These are phyloP conservation scores for Arachis stenosperma DNA, from an alignment of 306 rosid species.

Conservation along the genomic window DNA sequence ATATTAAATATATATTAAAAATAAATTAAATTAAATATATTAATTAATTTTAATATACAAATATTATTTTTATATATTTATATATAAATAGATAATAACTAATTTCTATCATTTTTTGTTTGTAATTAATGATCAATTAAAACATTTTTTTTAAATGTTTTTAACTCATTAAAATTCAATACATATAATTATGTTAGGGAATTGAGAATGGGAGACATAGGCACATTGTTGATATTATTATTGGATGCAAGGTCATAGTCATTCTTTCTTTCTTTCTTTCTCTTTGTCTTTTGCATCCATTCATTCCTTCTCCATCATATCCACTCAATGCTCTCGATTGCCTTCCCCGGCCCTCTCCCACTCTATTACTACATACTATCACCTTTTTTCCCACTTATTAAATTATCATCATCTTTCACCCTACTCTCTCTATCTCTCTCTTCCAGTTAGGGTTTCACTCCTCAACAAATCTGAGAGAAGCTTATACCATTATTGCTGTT, in stretches of 20 bases:
- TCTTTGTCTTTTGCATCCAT: slow-evolving; percentile 91
- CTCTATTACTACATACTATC: slow-evolving; percentile 14
- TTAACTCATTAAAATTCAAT: too few species aligned
- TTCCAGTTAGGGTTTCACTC: slow-evolving; percentile 63
- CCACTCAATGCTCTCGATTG: slow-evolving; percentile 68
- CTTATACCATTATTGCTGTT: slow-evolving; percentile 50
- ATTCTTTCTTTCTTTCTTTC: slow-evolving; percentile 69
- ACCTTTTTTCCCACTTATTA: slow-evolving; percentile 55
- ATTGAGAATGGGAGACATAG: slow-evolving; percentile 65
- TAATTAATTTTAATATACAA: too few species aligned
- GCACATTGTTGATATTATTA: slow-evolving; percentile 69
- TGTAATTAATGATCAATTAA: too few species aligned
- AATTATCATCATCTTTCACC: slow-evolving; percentile 43
- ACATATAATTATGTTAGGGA: slow-evolving; percentile 1
- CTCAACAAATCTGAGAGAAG: slow-evolving; percentile 42
- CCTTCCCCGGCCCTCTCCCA: slow-evolving; percentile 37
- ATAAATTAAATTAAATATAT: too few species aligned
- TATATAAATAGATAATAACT: too few species aligned
- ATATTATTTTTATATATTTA: too few species aligned
- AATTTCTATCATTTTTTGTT: too few species aligned
- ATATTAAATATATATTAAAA: too few species aligned
- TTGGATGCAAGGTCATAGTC: slow-evolving; percentile 87
- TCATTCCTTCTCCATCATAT: slow-evolving; percentile 63
- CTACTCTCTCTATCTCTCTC: slow-evolving; percentile 32
- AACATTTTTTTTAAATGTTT: too few species aligned